Evolutionary conservation across 2,329 filamentous ascomycete species (phyloP).

Genomic region (Aspergillus pseudoglaucus): DNA sequence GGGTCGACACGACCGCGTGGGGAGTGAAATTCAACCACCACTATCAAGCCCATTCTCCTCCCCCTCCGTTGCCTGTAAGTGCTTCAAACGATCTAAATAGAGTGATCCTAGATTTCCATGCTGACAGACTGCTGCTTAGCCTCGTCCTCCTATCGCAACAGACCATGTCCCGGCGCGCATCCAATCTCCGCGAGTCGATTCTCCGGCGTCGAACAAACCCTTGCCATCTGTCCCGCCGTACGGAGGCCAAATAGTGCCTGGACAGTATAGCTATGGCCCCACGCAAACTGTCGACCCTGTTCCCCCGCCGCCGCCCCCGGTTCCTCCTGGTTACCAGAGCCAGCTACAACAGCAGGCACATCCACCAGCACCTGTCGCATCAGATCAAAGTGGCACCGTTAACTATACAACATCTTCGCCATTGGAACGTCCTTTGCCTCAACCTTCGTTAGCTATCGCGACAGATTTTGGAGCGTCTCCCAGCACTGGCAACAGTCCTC

Average conservation of each 20-base stretch:
- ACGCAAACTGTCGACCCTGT: slow-evolving; percentile 17
- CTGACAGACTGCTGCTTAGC: slow-evolving; percentile 17
- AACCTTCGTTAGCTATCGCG: slow-evolving; percentile 3
- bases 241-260: neutral
- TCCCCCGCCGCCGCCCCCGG: slow-evolving; percentile 13
- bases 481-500: slow-evolving; percentile 8
- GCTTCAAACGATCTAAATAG: neutral
- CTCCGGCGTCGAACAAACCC: slow-evolving; percentile 14
- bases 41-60: slow-evolving; percentile 19
- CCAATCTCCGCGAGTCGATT: slow-evolving; percentile 9
- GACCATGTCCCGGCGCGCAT: slow-evolving; percentile 16
- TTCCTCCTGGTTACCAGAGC: slow-evolving; percentile 33
- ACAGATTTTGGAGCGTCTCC: slow-evolving; percentile 2
- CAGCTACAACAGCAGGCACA: slow-evolving; percentile 16
- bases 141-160: slow-evolving; percentile 29
- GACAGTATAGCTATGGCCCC: slow-evolving; percentile 9
- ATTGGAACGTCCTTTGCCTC: slow-evolving; percentile 6
- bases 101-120: neutral
- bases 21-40: slow-evolving; percentile 38
- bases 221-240: slow-evolving; percentile 10
- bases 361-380: neutral
- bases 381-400: neutral
- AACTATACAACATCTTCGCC: slow-evolving; percentile 6
- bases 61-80: slow-evolving; percentile 34
- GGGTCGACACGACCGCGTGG: slow-evolving; percentile 33